These are phyloP conservation scores for Puccinia hordei DNA, from an alignment of 1,284 basidiomycete species.

Conservation along the genomic window DNA sequence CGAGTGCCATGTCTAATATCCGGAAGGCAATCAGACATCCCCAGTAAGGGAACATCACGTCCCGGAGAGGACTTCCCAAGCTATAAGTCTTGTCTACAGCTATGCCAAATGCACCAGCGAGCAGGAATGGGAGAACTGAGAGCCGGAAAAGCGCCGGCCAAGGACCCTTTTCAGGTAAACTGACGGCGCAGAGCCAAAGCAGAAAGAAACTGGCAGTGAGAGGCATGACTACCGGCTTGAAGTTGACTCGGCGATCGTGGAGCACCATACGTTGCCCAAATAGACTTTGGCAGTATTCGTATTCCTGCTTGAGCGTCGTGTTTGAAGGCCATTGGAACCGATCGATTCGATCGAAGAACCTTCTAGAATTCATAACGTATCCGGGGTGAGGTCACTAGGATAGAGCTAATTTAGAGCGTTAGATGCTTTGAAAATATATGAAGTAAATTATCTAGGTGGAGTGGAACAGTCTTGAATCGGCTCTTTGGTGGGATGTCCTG, in stretches of 20 bases:
- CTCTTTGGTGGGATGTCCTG: neutral
- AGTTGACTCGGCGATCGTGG: conserved; percentile 26
- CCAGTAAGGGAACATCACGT: conserved; percentile 36
- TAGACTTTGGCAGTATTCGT: conserved; percentile 22
- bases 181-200: conserved; percentile 26
- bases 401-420: neutral
- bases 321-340: neutral
- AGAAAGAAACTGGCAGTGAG: conserved; percentile 33
- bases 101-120: conserved; percentile 30
- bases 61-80: conserved; percentile 41
- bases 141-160: conserved; percentile 23
- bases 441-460: neutral
- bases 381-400: neutral
- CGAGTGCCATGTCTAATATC: conserved; percentile 38
- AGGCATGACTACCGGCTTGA: conserved; percentile 40
- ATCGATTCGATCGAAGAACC: neutral
- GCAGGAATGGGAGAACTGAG: conserved; percentile 26
- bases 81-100: conserved; percentile 33
- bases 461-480: neutral
- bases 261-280: conserved; percentile 43
- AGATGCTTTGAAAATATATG: neutral
- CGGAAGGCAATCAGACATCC: conserved; percentile 33
- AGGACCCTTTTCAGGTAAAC: conserved; percentile 26
- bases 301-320: neutral
- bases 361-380: neutral